Evolutionary conservation across 1,284 basidiomycete genomes (phyloP), one percentile per base, ranked within the genome.

Genomic region (Inonotus hispidus): DNA sequence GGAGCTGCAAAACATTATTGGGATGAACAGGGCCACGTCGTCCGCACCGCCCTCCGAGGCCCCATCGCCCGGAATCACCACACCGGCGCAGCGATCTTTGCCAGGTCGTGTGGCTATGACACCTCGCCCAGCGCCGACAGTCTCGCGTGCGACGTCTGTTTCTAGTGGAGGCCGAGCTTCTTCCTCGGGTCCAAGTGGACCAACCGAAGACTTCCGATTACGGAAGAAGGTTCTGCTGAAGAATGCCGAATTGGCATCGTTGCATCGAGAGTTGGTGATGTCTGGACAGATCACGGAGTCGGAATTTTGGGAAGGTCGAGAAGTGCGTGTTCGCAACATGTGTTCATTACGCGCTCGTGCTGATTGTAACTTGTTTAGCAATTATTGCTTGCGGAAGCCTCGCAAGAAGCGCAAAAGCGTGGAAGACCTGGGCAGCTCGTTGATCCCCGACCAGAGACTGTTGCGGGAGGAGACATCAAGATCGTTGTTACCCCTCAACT

Each of bases 281-380:
- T 81, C 79, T 8, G 87, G 87, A 27, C 89, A 93, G 66, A 91
- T 97, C 32, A 88, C 88, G 1, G 95, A 98, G 73, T 81, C 85
- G 0, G 95, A 98, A 68, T 98, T 98, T 70, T 98, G 95, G 95
- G 92, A 94, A 64, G 93, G 93, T 25, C 81, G 95, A 71, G 91
- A 95, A 81, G 92, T 94, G 70, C 63, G 74, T 71, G 35, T 60
- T 41, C 38, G 58, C 14, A 29, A 57, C n/a, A 39, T 57, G 56
- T 58, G 23, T 66, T 60, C 55, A 59, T 57, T 63, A 58, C 43
- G 50, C 49, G 45, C 52, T 57, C 53, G 43, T 49, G 16, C 56
- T 39, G 29, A 32, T 37, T 53, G 58, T 32, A 64, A 50, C 27
- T 54, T 58, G 53, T 59, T 21, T 63, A 90, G 85, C 83, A 90